These are phyloP conservation scores for Colletotrichum sp. DNA, from an alignment of 2,329 filamentous ascomycete genomes.

Conservation along the genomic window DNA sequence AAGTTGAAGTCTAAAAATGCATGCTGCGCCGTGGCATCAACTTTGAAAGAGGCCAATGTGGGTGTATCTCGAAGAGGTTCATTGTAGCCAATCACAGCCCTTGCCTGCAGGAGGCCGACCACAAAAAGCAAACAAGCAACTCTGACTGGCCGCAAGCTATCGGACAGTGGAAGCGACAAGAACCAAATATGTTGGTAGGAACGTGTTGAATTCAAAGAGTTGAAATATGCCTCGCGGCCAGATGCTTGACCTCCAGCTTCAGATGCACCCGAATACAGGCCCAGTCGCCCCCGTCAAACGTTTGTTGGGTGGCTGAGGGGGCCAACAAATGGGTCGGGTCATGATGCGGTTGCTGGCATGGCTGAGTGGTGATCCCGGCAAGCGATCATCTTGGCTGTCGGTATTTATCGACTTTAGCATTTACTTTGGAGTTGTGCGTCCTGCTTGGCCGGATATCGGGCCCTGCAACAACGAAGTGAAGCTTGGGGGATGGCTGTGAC, in stretches of 20 bases:
- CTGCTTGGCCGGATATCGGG: not conserved
- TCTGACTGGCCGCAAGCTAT: not conserved
- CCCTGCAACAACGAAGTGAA: not conserved
- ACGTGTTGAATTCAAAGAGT: not conserved
- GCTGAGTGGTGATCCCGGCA: not conserved
- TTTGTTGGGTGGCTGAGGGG: not conserved
- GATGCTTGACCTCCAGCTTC: not conserved
- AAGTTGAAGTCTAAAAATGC: too few species aligned
- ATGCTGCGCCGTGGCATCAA: too few species aligned
- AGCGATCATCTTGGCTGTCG: not conserved
- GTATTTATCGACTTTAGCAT: not conserved
- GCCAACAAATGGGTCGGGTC: not conserved
- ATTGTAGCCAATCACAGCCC: too few species aligned
- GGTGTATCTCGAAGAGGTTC: too few species aligned
- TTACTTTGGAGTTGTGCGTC: not conserved
- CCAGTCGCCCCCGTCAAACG: not conserved
- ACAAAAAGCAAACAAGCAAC: not conserved
- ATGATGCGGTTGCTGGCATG: not conserved
- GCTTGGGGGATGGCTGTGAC: not conserved
- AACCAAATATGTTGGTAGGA: not conserved
- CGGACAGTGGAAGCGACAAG: not conserved
- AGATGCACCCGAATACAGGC: not conserved
- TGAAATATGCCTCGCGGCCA: not conserved
- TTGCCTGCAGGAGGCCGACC: not conserved
- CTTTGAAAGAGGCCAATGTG: too few species aligned